Conservation (phyloP, 2,329 filamentous ascomycete species). For the Aspergillus jensenii region DNA sequence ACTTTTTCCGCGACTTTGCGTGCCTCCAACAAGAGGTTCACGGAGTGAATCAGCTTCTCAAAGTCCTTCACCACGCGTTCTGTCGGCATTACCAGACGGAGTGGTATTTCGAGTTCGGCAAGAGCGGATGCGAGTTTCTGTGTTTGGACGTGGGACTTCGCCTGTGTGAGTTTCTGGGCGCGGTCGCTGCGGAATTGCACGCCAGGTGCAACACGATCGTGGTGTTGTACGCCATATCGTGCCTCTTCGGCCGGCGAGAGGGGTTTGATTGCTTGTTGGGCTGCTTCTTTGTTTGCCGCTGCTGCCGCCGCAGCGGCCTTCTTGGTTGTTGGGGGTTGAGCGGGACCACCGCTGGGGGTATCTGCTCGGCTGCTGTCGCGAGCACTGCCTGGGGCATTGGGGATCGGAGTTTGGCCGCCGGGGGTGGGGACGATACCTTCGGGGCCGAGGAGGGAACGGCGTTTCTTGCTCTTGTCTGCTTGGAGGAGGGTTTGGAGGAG, state of each 20-base stretch:
- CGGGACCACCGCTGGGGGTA: constrained; percentile 31
- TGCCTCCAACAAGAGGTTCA: constrained; percentile 49
- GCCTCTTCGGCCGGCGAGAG: constrained; percentile 73
- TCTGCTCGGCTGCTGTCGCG: constrained; percentile 39
- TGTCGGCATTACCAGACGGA: constrained; percentile 50
- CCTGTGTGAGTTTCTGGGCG: constrained; percentile 50
- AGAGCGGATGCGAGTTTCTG: constrained; percentile 49
- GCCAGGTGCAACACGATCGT: constrained; percentile 81
- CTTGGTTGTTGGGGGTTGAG: constrained; percentile 32
- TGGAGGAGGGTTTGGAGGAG: constrained; percentile 80
- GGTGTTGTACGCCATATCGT: constrained; percentile 79
- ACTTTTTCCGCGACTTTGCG: constrained; percentile 50
- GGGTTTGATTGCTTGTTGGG: constrained; percentile 62
- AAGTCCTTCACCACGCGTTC: constrained; percentile 52
- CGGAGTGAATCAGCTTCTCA: constrained; percentile 48
- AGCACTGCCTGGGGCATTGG: constrained; percentile 35
- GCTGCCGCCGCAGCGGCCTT: constrained; percentile 43
- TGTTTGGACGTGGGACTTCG: constrained; percentile 52
- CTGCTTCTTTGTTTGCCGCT: constrained; percentile 23
- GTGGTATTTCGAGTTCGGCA: constrained; percentile 48
- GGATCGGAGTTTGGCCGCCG: constrained; percentile 54
- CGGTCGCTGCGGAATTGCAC: constrained; percentile 79
- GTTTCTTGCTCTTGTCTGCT: constrained; percentile 86
- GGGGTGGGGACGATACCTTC: constrained; percentile 53
- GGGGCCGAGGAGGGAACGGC: constrained; percentile 66